Base-by-base conservation (phyloP, 441 rosid genomes). In the Eutrema salsugineum region DNA sequence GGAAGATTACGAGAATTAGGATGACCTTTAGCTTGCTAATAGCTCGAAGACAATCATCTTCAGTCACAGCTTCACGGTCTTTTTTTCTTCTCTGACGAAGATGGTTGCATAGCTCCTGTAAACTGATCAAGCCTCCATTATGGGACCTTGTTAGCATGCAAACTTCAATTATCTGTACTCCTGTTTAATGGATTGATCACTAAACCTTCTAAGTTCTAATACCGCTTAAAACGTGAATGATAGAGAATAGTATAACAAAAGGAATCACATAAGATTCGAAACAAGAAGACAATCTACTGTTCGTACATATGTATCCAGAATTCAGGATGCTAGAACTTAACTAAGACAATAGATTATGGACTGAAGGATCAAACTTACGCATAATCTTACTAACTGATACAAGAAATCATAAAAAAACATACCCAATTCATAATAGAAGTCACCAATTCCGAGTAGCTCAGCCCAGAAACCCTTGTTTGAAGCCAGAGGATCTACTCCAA, bases 391-490 rank as follows among this genome's bases (percentile, higher is more conserved):
- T 53, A 14, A 30, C 19, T 7, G 58, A 53, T 53, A 48, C 30
- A 48, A 11, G 53, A 48, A 47, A 19, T 8, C 82, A 11, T 1
- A 14, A 5, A 24, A 36, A 49, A 30, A 50, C 53, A 20, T 35
- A 89, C 97, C 98, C 71, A 93, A 86, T 71, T 93, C 97, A 76
- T 91, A 93, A 68, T 93, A 91, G 87, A 94, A 91, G 85, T 94
- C 97, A 74, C 97, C 96, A 38, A 94, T 91, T 48, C 96, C 96
- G 20, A 91, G 74, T 32, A 89, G 88, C 86, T 93, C 98, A 15
- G 94, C 97, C 97, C 96, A 93, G 70, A 91, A 90, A 40, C 97
- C 97, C 78, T 91, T 94, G 79, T 87, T 90, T 0, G 97, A 94
- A 65, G 97, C 97, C 62, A 91, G 79, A 6, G 97, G 97, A 86